Percentiles rank a stretch among this genome's conserved stretches.
Evolutionary conservation across 164 flowering plant genomes (phyloP).

Genomic region (Chloranthus sessilifolius): DNA sequence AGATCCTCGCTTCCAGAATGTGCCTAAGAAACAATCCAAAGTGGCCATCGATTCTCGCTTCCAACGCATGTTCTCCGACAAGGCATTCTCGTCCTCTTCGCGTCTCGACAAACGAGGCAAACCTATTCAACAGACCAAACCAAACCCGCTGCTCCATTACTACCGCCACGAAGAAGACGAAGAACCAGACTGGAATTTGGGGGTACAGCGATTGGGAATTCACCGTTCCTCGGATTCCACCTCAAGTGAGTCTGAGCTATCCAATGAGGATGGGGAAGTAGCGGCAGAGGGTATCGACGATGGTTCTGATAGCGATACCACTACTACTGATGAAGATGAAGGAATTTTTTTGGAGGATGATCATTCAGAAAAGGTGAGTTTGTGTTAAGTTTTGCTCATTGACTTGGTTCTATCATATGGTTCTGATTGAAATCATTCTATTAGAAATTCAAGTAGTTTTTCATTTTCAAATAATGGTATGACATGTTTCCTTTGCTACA

Average conservation of each 20-base stretch:
- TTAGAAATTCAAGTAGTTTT: no score
- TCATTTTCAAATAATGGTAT: no score
- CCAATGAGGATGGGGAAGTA: not conserved
- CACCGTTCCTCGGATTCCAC: not conserved
- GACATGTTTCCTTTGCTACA: no score
- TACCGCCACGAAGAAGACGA: slow-evolving; percentile 27
- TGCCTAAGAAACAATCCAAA: slow-evolving; percentile 47
- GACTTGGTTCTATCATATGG: no score
- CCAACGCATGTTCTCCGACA: slow-evolving; percentile 46
- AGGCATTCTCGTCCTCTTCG: slow-evolving; percentile 48
- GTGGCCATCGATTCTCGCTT: slow-evolving; percentile 73
- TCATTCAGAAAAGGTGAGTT: slow-evolving; percentile 20
- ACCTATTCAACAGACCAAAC: slow-evolving; percentile 15
- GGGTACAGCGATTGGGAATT: not conserved
- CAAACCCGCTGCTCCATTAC: slow-evolving; percentile 40
- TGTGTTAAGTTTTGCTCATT: not conserved
- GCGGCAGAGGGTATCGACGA: not conserved
- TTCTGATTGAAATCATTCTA: no score
- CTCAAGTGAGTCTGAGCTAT: slow-evolving; percentile 3
- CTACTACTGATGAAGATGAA: not conserved
- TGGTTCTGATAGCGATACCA: not conserved
- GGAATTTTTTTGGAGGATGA: slow-evolving; percentile 12
- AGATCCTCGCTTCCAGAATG: slow-evolving; percentile 74
- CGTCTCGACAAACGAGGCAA: slow-evolving; percentile 75
- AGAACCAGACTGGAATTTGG: slow-evolving; percentile 1